Conservation (phyloP, 805 yeast genomes). For the Ogataea philodendri region DNA sequence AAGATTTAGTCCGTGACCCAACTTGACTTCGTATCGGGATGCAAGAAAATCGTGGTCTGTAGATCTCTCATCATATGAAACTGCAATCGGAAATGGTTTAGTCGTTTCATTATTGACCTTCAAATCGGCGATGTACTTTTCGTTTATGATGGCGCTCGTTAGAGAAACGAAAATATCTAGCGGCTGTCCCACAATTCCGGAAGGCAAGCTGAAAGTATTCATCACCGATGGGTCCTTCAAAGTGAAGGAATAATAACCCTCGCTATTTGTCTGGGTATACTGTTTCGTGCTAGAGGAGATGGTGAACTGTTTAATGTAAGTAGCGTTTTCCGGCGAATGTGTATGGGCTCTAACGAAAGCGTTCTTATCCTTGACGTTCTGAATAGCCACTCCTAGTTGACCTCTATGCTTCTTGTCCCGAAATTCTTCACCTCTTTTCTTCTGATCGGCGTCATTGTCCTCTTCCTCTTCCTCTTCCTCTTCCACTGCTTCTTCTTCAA, state of each 20-base stretch:
- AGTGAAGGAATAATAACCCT: conserved; percentile 28
- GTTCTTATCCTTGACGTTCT: too few species aligned
- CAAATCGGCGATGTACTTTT: conserved; percentile 39
- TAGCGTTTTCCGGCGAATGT: conserved; percentile 12
- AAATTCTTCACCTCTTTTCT: conserved; percentile 4
- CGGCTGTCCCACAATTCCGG: conserved; percentile 42
- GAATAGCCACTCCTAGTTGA: too few species aligned
- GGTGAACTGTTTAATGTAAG: conserved; percentile 38
- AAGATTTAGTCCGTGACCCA: conserved; percentile 46
- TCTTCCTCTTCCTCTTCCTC: conserved; percentile 8
- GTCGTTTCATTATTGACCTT: conserved; percentile 45
- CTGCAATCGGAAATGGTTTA: conserved; percentile 41
- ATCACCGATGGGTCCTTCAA: conserved; percentile 38
- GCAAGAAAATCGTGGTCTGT: conserved; percentile 28
- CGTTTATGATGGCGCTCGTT: conserved; percentile 38
- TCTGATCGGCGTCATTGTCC: conserved; percentile 7
- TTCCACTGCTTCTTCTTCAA: background rate
- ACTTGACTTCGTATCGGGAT: conserved; percentile 44
- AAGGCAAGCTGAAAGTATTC: conserved; percentile 47
- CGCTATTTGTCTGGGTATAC: conserved; percentile 21
- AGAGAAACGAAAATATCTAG: conserved; percentile 44
- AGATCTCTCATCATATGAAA: conserved; percentile 33
- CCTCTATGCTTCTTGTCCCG: background rate
- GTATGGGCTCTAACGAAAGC: too few species aligned
- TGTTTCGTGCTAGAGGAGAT: conserved; percentile 36